Conservation (phyloP, 2,329 filamentous ascomycete species). For the Exophiala xenobiotica region DNA sequence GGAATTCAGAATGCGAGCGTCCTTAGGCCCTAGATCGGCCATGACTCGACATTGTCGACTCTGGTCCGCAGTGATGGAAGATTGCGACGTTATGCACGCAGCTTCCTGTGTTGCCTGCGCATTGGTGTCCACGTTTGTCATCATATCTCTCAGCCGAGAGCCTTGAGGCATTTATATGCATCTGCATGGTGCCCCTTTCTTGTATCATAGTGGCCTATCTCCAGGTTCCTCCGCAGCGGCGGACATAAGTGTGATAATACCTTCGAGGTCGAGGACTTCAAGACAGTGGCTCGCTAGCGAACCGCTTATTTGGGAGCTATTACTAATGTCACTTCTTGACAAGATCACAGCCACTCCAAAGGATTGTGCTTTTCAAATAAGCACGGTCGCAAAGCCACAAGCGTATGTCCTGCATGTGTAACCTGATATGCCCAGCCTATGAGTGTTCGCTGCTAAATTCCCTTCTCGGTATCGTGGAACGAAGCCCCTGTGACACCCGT, state of each 20-base stretch:
- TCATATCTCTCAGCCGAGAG: too few species aligned
- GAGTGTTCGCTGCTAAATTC: conserved; percentile 1
- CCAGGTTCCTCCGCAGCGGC: neutral
- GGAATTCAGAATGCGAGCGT: neutral
- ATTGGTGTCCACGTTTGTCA: too few species aligned
- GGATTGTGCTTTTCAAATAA: neutral
- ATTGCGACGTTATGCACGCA: neutral
- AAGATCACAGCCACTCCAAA: neutral
- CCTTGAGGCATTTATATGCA: too few species aligned
- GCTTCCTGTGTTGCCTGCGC: too few species aligned
- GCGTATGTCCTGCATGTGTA: neutral
- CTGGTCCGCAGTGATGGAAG: neutral
- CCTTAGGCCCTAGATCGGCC: neutral
- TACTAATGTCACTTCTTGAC: neutral
- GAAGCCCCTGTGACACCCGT: neutral
- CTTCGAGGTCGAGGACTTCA: neutral
- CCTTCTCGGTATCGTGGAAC: conserved; percentile 7
- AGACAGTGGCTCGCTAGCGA: neutral
- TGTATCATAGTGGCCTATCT: too few species aligned
- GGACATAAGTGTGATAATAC: neutral
- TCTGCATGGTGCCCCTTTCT: too few species aligned
- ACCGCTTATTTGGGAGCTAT: neutral
- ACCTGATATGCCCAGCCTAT: conserved; percentile 9
- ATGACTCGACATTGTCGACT: neutral
- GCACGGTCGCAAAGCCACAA: neutral